These are phyloP conservation scores for Rhododendron ovatum DNA, from an alignment of 148 eudicot genomes.

Conservation along the genomic window DNA sequence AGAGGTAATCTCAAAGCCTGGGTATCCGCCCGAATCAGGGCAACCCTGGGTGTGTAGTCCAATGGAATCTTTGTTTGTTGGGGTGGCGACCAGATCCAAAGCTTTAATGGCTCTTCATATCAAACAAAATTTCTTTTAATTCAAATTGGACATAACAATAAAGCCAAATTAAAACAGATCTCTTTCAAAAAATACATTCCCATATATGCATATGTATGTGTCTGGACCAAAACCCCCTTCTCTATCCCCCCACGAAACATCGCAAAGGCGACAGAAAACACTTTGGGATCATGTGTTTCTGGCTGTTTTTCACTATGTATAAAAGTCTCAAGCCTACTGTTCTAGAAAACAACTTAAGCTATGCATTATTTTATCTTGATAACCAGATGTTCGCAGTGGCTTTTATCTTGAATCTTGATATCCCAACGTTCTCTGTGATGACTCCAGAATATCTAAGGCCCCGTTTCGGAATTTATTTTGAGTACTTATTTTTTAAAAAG, in stretches of 20 bases:
- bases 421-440: no score
- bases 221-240: background rate
- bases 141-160: background rate
- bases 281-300: constrained; percentile 5
- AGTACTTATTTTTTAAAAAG: no score
- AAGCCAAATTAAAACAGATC: background rate
- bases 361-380: background rate
- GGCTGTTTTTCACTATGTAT: background rate
- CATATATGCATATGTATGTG: background rate
- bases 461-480: no score
- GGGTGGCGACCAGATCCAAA: background rate
- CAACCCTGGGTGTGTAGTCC: background rate
- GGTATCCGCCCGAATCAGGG: no score
- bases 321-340: background rate
- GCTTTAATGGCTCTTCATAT: background rate
- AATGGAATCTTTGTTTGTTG: background rate
- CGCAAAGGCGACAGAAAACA: background rate
- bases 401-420: no score
- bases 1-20: no score
- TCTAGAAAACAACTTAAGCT: background rate
- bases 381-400: no score
- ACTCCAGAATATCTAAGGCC: no score
- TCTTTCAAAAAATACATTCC: background rate
- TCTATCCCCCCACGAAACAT: background rate
- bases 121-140: background rate